Percentiles rank a stretch among this genome's conserved stretches.
Conservation (phyloP, 2,329 filamentous ascomycete genomes). For the Thielaviopsis musarum region DNA sequence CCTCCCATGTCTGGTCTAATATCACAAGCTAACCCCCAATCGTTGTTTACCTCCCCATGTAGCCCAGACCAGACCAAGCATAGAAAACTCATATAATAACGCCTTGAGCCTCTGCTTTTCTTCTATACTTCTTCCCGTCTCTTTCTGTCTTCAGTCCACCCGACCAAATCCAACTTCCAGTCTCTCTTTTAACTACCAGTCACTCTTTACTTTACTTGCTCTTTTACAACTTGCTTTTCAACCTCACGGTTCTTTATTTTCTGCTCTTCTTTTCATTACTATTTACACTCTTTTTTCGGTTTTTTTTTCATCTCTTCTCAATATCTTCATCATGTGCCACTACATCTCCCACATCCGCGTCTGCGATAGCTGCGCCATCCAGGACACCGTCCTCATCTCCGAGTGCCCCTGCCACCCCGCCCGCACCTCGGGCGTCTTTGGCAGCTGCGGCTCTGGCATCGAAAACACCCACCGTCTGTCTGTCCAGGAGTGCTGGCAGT, state of each 20-base stretch:
- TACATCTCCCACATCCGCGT: constrained; percentile 22
- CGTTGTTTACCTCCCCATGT: not conserved
- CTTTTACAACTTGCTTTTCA: not conserved
- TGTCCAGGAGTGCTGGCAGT: constrained; percentile 21
- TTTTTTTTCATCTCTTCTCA: not conserved
- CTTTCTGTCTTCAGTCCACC: not conserved
- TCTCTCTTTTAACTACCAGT: not conserved
- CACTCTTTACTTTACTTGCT: not conserved
- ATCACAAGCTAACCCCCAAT: not conserved
- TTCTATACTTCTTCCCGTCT: not conserved
- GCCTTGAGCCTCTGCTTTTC: not conserved
- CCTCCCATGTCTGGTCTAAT: not conserved
- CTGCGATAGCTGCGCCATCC: constrained; percentile 20
- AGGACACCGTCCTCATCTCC: constrained; percentile 23
- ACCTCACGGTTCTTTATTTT: not conserved
- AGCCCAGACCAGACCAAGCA: not conserved
- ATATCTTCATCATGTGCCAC: constrained; percentile 21
- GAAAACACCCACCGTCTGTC: constrained; percentile 18
- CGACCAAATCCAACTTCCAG: not conserved
- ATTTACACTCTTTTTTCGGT: not conserved
- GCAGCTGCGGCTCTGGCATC: constrained; percentile 21
- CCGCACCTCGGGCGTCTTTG: constrained; percentile 19
- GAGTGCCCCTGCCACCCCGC: constrained; percentile 20
- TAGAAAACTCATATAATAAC: not conserved
- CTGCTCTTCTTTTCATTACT: not conserved